A percentile compares a stretch with the other conserved stretches of the same genome.
Evolutionary conservation across 805 yeast genomes (phyloP).

Genomic region (Yamadazyma nakazawae): DNA sequence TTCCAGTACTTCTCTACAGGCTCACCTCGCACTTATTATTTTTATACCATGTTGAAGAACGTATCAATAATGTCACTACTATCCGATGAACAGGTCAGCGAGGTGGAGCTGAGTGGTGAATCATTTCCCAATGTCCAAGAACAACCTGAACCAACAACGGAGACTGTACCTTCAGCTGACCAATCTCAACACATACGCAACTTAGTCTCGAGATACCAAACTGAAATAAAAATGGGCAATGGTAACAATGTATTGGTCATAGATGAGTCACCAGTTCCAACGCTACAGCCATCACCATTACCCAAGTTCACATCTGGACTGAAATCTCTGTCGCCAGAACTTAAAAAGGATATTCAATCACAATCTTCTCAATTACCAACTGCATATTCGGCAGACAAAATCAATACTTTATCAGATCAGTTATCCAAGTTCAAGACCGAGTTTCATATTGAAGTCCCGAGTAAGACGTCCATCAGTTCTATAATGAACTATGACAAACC

Average conservation of each 20-base stretch:
- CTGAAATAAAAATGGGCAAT: constrained; percentile 20
- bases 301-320: constrained; percentile 2
- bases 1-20: background rate
- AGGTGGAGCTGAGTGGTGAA: background rate
- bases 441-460: constrained; percentile 19
- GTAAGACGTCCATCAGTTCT: constrained; percentile 38
- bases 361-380: background rate
- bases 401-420: constrained; percentile 18
- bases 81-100: constrained; percentile 2
- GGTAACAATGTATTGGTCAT: constrained; percentile 7
- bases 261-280: constrained; percentile 8
- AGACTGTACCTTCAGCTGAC: background rate
- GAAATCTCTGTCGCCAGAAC: background rate
- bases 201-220: constrained; percentile 32
- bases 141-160: background rate
- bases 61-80: constrained; percentile 34
- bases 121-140: background rate
- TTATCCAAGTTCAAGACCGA: constrained; percentile 31
- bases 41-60: constrained; percentile 17
- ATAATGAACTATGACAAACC: constrained; percentile 36
- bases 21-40: background rate
- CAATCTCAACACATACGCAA: constrained; percentile 2
- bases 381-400: background rate
- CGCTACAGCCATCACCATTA: constrained; percentile 8
- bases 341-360: background rate